Evolutionary conservation across 768 basidiomycete genomes (phyloP), one percentile per base, ranked within the genome.

Genomic region (Auriscalpium vulgare): DNA sequence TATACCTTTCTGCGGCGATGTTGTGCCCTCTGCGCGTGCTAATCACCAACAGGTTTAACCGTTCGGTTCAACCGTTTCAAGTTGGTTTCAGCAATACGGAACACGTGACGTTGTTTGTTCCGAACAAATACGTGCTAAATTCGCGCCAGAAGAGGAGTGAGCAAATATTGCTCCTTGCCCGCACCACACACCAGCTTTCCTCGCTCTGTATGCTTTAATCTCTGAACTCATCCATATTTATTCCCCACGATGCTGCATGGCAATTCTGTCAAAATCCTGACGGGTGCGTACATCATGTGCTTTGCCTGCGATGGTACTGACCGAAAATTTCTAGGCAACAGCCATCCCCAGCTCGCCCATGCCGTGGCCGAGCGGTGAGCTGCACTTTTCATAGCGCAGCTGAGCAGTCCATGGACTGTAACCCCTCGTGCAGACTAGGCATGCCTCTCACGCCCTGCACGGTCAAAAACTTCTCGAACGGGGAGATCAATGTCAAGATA

Each of bases 321-420:
- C 67, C 59, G 43, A 14, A 40, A 56, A 29, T 57, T n/a, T 53
- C 11, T 74, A 97, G 95, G 95, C 69, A 95, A 95, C 75, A 94
- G 91, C 71, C 97, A 99, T 76, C 92, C 93, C 66, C 91, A 95
- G 81, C 88, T 99, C 78, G 95, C 95, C 72, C 82, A 88, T 67
- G 79, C 85, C 59, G 93, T 99, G 74, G 90, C 92, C 67, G 92
- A 97, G 81, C 87, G 92, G 95, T 97, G 81, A 87, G 95, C 80
- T 74, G 75, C 75, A 72, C 62, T 52, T 56, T 63, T 68, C 71
- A 67, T 67, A 46, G 56, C 59, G 58, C 62, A 57, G 56, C 61
- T 47, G 59, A 63, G 59, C 70, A 75, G 75, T 73, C 75, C 69
- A 76, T 73, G 73, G 72, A 78, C 71, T 78, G 75, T 75, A 69